These are phyloP conservation scores for Dacryopinax spathularia DNA, from an alignment of 768 basidiomycete species.

Conservation along the genomic window DNA sequence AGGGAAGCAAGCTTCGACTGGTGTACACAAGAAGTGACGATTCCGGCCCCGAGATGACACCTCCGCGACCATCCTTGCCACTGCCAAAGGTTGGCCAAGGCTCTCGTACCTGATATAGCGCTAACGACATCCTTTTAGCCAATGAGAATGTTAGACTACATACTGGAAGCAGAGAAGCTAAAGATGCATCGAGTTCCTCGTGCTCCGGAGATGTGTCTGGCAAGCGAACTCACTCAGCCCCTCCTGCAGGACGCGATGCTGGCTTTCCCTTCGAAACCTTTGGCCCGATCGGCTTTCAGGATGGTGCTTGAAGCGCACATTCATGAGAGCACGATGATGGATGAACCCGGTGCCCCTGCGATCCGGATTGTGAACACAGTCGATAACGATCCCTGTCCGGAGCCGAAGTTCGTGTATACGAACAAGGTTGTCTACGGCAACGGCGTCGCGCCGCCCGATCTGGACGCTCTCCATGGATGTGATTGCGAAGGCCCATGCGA, in stretches of 20 bases:
- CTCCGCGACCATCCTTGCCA: no score
- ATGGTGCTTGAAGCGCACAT: background rate
- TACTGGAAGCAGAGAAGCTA: no score
- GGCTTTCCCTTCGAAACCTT: background rate
- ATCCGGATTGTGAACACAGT: conserved; percentile 56
- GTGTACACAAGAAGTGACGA: no score
- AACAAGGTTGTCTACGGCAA: conserved; percentile 66
- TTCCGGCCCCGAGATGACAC: no score
- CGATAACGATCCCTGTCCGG: conserved; percentile 51
- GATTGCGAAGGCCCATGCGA: conserved; percentile 62
- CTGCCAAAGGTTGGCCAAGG: no score
- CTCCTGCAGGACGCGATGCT: background rate
- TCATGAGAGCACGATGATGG: conserved; percentile 41
- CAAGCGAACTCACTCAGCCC: background rate
- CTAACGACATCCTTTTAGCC: no score
- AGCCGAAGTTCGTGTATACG: conserved; percentile 78
- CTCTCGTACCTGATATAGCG: no score
- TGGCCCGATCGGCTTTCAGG: background rate
- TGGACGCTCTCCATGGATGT: conserved; percentile 47
- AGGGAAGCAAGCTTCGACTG: no score
- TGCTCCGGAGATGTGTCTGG: background rate
- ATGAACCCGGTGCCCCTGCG: conserved; percentile 54
- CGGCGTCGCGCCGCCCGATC: conserved; percentile 52
- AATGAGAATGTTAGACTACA: no score
- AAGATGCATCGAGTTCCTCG: background rate